phyloP scores from a whole-genome alignment of 495 filamentous ascomycete species.

The Penicillium simplicissimum region DNA sequence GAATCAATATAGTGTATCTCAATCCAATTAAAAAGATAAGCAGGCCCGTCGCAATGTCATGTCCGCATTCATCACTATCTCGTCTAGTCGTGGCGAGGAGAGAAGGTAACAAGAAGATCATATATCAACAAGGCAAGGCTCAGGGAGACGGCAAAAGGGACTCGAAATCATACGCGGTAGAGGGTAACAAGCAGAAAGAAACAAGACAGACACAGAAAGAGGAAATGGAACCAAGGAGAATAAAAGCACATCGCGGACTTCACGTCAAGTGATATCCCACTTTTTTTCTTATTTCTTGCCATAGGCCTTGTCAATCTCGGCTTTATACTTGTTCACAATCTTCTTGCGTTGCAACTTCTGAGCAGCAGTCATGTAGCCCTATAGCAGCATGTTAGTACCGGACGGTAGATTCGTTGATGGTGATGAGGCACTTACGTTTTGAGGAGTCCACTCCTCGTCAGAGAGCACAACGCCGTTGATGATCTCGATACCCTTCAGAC shows the following conservation, averaged over 20 bases:
- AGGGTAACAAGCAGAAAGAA: constrained; percentile 23
- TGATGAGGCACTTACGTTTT: constrained; percentile 73
- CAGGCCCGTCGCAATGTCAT: constrained; percentile 14
- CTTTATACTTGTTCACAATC: constrained; percentile 47
- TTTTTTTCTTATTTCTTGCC: constrained; percentile 43
- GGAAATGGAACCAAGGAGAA: neutral
- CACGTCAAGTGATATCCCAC: constrained; percentile 4
- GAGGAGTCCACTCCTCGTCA: constrained; percentile 96
- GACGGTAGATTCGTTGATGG: neutral
- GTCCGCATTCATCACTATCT: constrained; percentile 26
- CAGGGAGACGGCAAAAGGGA: constrained; percentile 11
- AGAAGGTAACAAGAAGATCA: constrained; percentile 5
- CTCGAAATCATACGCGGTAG: constrained; percentile 14
- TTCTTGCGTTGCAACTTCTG: constrained; percentile 59
- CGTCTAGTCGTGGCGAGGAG: constrained; percentile 21
- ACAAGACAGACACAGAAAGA: neutral
- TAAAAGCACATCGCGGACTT: constrained; percentile 3
- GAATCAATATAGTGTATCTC: neutral
- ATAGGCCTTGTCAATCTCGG: constrained; percentile 52
- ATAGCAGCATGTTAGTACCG: constrained; percentile 20
- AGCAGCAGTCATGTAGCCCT: constrained; percentile 57
- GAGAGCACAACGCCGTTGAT: constrained; percentile 89
- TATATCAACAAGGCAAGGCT: constrained; percentile 19
- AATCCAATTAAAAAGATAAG: neutral
- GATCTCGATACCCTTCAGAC: constrained; percentile 83